Evolutionary conservation across 2,329 filamentous ascomycete genomes (phyloP), one percentile per base, ranked within the genome.

Genomic region (Phialophora chinensis): DNA sequence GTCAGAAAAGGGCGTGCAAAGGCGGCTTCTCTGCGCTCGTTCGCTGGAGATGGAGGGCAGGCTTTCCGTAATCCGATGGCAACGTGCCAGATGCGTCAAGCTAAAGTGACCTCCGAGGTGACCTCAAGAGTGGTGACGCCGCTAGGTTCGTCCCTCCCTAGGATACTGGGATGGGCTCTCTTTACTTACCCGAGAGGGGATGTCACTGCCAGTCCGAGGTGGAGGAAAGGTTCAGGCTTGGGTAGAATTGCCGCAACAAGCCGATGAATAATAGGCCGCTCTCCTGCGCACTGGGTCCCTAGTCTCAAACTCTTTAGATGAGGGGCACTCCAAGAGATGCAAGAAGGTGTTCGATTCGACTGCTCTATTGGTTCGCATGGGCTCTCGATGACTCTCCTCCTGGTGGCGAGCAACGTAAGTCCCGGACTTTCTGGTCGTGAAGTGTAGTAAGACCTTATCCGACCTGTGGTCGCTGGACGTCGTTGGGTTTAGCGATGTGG

Each of bases 141-240:
- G 62, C 68, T 70, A 70, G 68, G 68, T 70, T 68, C 68, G 68
- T 67, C 53, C 68, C 68, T 68, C 54, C 29, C 60, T 53, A 50
- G 63, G 53, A 63, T 66, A 33, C 59, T 49, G 44, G 20, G n/a
- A 61, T 25, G 35, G 52, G 35, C 17, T 44, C 47, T 29, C 44
- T 60, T n/a, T 38, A 44, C 38, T 44, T 44, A 7, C 47, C 27
- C 42, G 58, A 50, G 35, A n/a, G 35, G 29, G n/a, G 11, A 31
- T 55, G 53, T 55, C 55, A 58, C 31, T 44, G 58, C 31, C 33
- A 38, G 44, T 54, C 25, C 57, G 31, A 31, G 27, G 12, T 44
- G 25, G 20, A 23, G 54, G 53, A 35, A 12, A 7, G 20, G 25
- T 44, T 20, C 47, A 33, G 47, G 31, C 33, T 52, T 55, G 55